Percentiles rank a stretch among this genome's conserved stretches.
These are phyloP conservation scores for Trichosporon sp. DNA, from an alignment of 1,284 basidiomycete genomes.

Conservation along the genomic window DNA sequence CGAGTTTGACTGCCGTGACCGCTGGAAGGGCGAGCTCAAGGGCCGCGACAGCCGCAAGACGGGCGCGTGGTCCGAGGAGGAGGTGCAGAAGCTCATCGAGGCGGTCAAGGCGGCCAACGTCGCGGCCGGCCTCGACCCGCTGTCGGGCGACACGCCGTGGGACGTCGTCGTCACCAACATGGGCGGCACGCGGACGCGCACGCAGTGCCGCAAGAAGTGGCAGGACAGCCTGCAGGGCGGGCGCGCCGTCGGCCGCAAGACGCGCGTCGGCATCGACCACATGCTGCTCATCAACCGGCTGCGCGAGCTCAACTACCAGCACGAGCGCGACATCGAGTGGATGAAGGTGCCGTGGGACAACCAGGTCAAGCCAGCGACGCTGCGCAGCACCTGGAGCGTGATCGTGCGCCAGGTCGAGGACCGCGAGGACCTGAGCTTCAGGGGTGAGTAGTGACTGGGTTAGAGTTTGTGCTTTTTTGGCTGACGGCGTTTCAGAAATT, in stretches of 20 bases:
- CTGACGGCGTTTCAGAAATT: conserved; percentile 9
- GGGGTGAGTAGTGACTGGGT: conserved; percentile 5
- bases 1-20: conserved; percentile 37
- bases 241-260: neutral
- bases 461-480: neutral
- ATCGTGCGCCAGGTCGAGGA: conserved; percentile 6
- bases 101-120: conserved; percentile 25
- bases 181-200: conserved; percentile 24
- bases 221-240: conserved; percentile 13
- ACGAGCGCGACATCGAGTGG: conserved; percentile 17
- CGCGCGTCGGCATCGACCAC: conserved; percentile 10
- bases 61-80: conserved; percentile 28
- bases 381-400: conserved; percentile 12
- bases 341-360: conserved; percentile 6
- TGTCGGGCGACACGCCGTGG: conserved; percentile 30
- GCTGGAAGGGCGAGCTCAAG: conserved; percentile 33
- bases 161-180: conserved; percentile 27
- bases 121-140: conserved; percentile 19
- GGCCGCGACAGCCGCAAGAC: conserved; percentile 14
- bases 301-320: conserved; percentile 13
- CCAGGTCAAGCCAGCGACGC: conserved; percentile 15
- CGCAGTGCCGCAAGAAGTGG: conserved; percentile 38
- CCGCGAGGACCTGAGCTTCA: conserved; percentile 7
- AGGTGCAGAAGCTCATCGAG: conserved; percentile 20
- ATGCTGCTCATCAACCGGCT: conserved; percentile 11